phyloP scores from a whole-genome alignment of 2,329 filamentous ascomycete genomes.

The Tolypocladium cylindrosporum region DNA sequence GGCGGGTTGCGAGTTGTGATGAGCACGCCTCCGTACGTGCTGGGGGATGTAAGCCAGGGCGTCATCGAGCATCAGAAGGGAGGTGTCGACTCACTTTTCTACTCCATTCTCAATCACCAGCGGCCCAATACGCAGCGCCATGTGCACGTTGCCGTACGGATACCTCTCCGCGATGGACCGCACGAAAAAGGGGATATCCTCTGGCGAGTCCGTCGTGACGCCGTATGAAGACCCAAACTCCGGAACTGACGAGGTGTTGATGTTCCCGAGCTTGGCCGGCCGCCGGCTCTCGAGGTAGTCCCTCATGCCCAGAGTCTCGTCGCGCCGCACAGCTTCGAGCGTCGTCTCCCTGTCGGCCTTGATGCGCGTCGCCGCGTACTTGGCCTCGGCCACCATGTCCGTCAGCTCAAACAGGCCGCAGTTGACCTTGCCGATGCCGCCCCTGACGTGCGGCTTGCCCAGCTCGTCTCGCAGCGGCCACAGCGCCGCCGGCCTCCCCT shows the following conservation, averaged over 20 bases:
- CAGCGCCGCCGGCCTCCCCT: slow-evolving; percentile 6
- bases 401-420: slow-evolving; percentile 9
- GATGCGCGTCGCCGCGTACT: slow-evolving; percentile 9
- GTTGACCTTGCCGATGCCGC: slow-evolving; percentile 2
- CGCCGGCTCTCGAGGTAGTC: background rate
- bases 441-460: background rate
- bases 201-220: slow-evolving; percentile 9
- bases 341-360: slow-evolving; percentile 4
- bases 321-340: slow-evolving; percentile 2
- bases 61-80: too few species aligned
- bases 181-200: slow-evolving; percentile 20
- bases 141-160: slow-evolving; percentile 28
- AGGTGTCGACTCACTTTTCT: slow-evolving; percentile 17
- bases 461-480: slow-evolving; percentile 8
- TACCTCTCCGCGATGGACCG: slow-evolving; percentile 18
- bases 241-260: slow-evolving; percentile 3
- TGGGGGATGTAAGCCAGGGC: background rate
- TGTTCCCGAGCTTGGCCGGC: slow-evolving; percentile 5
- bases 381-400: slow-evolving; percentile 13
- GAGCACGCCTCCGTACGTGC: slow-evolving; percentile 14
- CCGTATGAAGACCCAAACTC: slow-evolving; percentile 12
- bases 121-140: slow-evolving; percentile 28
- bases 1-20: slow-evolving; percentile 16
- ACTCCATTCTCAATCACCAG: slow-evolving; percentile 29
- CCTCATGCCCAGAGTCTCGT: background rate